Base-by-base conservation (phyloP, 768 basidiomycete genomes). In the Cubamyces sp. region DNA sequence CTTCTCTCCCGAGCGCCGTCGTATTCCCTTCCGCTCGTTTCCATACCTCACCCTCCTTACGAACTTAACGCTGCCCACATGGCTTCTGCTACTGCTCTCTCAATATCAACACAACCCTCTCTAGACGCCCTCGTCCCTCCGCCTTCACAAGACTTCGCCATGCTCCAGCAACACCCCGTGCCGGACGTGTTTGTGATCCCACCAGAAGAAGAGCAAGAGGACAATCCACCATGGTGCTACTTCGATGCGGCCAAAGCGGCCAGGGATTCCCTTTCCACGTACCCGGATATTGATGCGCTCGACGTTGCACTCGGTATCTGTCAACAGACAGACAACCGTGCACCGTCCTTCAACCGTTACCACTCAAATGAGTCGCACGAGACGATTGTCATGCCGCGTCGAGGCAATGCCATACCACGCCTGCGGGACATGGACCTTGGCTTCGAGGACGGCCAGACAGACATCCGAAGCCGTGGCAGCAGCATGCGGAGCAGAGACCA, bases 131-230 rank as follows among this genome's bases (percentile, higher is more conserved):
- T 59, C 62, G 64, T 61, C 8, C 71, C 71, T 23, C 69, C 74
- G n/a, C 71, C 70, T 2, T 68, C 71, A n/a, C 71, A 74, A 11
- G 58, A 68, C 25, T 60, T 70, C 39, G 66, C 68, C 48, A 64
- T 69, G 57, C 34, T 34, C 34, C 34, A 34, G 34, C 64, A 66
- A 39, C 62, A 68, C 23, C 61, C 26, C 11, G 45, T 63, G 37
- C 76, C 76, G 5, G 68, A 74, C 51, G 76, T 77, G 18, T 69
- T 75, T 62, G 74, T 77, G 16, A 71, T 71, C 26, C 75, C 76
- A 8, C 76, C 76, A 16, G 76, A 77, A 60, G 76, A 77, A 45
- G 76, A 77, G 56, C 74, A 74, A 41, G 66, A 67, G 5, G 67
- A 70, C 12, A 72, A 70, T 18, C 74, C 73, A 16, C 76, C 76